Percentiles rank a stretch among this genome's conserved stretches.
These are phyloP conservation scores for Terfezia boudieri DNA, from an alignment of 495 filamentous ascomycete genomes.

Conservation along the genomic window DNA sequence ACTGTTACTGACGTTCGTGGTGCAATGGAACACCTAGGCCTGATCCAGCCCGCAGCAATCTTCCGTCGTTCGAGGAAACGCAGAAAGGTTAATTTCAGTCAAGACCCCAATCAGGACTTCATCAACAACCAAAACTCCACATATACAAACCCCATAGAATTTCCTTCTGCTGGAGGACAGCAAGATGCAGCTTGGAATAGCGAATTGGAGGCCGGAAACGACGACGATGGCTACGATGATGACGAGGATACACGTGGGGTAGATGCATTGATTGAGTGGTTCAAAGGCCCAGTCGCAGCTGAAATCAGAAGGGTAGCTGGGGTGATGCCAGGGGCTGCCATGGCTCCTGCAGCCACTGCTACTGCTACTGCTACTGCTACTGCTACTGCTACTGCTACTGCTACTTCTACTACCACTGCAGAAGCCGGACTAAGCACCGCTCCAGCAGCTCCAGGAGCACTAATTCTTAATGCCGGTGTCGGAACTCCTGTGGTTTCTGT, in stretches of 20 bases:
- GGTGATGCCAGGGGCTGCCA: not conserved
- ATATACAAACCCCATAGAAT: not conserved
- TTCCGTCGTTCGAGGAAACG: conserved; percentile 1
- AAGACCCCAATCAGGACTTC: not conserved
- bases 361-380: not conserved
- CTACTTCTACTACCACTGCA: not conserved
- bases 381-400: not conserved
- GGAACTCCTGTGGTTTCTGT: not conserved
- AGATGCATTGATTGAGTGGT: conserved; percentile 17
- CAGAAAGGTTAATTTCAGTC: not conserved
- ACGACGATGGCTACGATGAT: conserved; percentile 2
- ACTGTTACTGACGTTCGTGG: conserved; percentile 13
- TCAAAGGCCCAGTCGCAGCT: conserved; percentile 11
- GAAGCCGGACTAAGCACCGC: too few relatives aligned
- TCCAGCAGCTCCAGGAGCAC: not conserved
- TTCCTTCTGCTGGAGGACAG: not conserved
- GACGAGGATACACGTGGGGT: conserved; percentile 17
- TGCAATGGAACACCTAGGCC: conserved; percentile 16
- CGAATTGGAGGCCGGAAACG: not conserved
- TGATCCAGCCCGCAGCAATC: conserved; percentile 14
- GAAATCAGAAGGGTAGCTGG: conserved; percentile 18
- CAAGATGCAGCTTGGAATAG: too few relatives aligned
- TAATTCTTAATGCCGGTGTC: not conserved
- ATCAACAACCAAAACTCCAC: not conserved
- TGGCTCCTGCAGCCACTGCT: not conserved